A percentile compares a stretch with the other conserved stretches of the same genome.
Conservation (phyloP, 108 stramenopile genomes). For the Pseudonitzschia multiseries region DNA sequence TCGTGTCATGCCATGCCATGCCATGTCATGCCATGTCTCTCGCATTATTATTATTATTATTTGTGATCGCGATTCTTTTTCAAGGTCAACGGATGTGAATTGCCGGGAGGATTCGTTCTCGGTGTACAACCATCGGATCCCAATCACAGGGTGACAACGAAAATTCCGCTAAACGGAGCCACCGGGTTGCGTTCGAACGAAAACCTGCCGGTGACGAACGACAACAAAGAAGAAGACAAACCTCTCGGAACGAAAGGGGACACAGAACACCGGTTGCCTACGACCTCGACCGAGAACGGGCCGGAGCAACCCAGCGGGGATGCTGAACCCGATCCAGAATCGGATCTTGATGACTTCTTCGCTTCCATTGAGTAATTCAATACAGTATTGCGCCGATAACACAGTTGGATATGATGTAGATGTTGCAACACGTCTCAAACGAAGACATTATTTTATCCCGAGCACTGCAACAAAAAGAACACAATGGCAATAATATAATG, state of each 20-base stretch:
- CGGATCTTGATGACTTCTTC: constrained; percentile 72
- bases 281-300: background rate
- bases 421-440: background rate
- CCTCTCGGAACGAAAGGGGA: background rate
- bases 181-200: background rate
- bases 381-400: no score
- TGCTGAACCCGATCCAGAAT: constrained; percentile 30
- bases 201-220: background rate
- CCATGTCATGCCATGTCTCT: no score
- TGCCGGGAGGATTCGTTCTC: constrained; percentile 50
- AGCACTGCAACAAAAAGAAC: no score
- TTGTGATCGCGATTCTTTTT: background rate
- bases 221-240: background rate
- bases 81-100: constrained; percentile 70
- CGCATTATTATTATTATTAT: no score
- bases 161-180: background rate
- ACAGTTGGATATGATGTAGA: no score
- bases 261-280: background rate
- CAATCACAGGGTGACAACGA: constrained; percentile 40
- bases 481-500: no score
- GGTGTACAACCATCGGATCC: constrained; percentile 60
- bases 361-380: constrained; percentile 45
- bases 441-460: no score
- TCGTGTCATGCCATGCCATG: background rate
- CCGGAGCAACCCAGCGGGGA: background rate